Conservation (phyloP, 257 asterid genomes). For the Rubia yunnanensis region DNA sequence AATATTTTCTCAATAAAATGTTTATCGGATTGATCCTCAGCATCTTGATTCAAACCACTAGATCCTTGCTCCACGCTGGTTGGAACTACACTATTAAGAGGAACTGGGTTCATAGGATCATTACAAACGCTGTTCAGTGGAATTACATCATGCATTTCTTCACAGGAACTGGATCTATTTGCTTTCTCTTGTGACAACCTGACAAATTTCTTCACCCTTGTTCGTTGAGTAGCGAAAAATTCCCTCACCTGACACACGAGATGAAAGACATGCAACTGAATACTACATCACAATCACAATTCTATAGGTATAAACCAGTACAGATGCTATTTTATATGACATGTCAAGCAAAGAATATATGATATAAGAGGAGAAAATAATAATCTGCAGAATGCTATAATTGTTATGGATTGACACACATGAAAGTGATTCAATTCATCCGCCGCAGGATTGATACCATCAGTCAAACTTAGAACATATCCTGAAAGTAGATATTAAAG, state of each 20-base stretch:
- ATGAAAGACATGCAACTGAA: constrained; percentile 4
- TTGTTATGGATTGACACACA: not conserved
- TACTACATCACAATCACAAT: not conserved
- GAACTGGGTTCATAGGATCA: constrained; percentile 49
- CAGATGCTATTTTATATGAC: not conserved
- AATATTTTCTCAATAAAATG: constrained; percentile 60
- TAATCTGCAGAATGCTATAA: not conserved
- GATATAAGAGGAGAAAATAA: not conserved
- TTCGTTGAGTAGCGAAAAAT: constrained; percentile 63
- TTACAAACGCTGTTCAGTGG: constrained; percentile 33
- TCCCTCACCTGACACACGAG: constrained; percentile 59
- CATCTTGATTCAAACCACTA: constrained; percentile 45
- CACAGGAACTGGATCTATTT: constrained; percentile 31
- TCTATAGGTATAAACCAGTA: not conserved
- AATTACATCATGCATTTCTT: constrained; percentile 30
- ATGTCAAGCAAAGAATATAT: not conserved
- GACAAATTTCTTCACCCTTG: constrained; percentile 76
- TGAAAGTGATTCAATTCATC: not conserved
- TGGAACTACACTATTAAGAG: constrained; percentile 49
- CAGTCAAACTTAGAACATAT: not conserved
- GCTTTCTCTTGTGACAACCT: constrained; percentile 61
- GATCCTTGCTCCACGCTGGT: constrained; percentile 46
- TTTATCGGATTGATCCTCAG: constrained; percentile 50
- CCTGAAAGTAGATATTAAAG: not conserved
- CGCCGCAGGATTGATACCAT: not conserved